These are phyloP conservation scores for Nematocida homosporus DNA, from an alignment of 371 early-diverging fungal genomes.

Conservation along the genomic window DNA sequence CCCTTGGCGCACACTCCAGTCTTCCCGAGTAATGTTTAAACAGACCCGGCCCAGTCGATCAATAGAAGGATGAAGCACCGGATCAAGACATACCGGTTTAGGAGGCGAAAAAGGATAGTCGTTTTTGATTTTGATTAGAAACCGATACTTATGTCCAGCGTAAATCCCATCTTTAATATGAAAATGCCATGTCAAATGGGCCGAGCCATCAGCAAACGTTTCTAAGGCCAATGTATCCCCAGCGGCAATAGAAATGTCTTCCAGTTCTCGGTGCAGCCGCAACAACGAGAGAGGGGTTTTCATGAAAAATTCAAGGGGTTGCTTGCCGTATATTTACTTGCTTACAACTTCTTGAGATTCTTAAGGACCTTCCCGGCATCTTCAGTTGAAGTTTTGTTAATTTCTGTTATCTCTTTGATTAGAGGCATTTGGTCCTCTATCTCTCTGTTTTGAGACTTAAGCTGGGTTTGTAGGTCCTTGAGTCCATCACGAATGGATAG, in stretches of 20 bases:
- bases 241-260: neutral
- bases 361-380: slow-evolving; percentile 41
- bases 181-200: neutral
- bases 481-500: slow-evolving; percentile 40
- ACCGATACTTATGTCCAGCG: slow-evolving; percentile 23
- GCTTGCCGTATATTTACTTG: neutral
- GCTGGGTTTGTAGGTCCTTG: slow-evolving; percentile 17
- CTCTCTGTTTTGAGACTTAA: slow-evolving; percentile 34
- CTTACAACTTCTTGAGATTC: slow-evolving; percentile 37
- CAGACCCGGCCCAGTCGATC: slow-evolving; percentile 61
- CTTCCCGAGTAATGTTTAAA: slow-evolving; percentile 63
- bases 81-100: slow-evolving; percentile 55
- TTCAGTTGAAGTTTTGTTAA: slow-evolving; percentile 23
- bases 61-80: slow-evolving; percentile 66
- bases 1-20: slow-evolving; percentile 61
- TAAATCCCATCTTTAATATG: slow-evolving; percentile 25
- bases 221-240: neutral
- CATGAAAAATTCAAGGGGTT: no score
- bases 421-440: slow-evolving; percentile 37
- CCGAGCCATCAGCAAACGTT: neutral
- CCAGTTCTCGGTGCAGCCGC: slow-evolving; percentile 17
- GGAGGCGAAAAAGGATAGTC: slow-evolving; percentile 67
- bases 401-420: slow-evolving; percentile 45
- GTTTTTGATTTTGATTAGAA: slow-evolving; percentile 25
- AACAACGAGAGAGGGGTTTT: slow-evolving; percentile 34